Evolutionary conservation across 495 filamentous ascomycete species (phyloP).

Genomic region (Trypethelium eluteriae): DNA sequence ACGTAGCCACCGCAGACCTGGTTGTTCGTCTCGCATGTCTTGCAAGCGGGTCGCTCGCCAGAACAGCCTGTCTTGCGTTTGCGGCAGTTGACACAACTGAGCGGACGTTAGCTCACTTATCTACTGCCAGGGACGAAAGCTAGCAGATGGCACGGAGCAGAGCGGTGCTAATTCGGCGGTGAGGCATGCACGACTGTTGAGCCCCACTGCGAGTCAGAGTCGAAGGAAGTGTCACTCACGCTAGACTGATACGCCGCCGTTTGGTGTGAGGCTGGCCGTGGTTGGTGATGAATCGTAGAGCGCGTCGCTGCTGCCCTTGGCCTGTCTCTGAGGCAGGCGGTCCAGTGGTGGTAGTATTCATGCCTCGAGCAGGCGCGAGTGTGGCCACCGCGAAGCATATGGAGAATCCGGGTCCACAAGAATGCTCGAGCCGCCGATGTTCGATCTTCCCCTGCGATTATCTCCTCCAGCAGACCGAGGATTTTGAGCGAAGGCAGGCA

Average conservation of each 20-base stretch:
- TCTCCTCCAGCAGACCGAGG: neutral
- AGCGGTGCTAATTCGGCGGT: constrained; percentile 4
- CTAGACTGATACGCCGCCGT: constrained; percentile 70
- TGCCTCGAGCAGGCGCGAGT: neutral
- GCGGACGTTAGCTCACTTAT: neutral
- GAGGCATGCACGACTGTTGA: neutral
- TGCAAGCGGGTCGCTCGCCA: constrained; percentile 33
- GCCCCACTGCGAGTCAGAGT: neutral
- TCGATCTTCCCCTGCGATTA: neutral
- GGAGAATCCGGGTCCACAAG: neutral
- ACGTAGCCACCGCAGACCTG: constrained; percentile 34
- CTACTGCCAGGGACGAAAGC: neutral
- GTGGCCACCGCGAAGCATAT: constrained; percentile 5
- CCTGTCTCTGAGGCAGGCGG: neutral
- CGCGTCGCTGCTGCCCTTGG: constrained; percentile 27
- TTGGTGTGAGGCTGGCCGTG: constrained; percentile 76
- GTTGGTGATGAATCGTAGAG: constrained; percentile 72
- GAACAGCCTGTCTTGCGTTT: constrained; percentile 44
- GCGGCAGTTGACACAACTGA: constrained; percentile 46
- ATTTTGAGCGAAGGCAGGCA: neutral
- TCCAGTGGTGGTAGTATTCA: constrained; percentile 3
- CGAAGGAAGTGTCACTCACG: constrained; percentile 51
- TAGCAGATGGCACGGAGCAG: neutral
- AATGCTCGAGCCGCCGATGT: neutral
- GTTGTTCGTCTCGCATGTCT: constrained; percentile 35